Evolutionary conservation across 2,329 filamentous ascomycete genomes (phyloP).

Genomic region (Cadophora malorum): DNA sequence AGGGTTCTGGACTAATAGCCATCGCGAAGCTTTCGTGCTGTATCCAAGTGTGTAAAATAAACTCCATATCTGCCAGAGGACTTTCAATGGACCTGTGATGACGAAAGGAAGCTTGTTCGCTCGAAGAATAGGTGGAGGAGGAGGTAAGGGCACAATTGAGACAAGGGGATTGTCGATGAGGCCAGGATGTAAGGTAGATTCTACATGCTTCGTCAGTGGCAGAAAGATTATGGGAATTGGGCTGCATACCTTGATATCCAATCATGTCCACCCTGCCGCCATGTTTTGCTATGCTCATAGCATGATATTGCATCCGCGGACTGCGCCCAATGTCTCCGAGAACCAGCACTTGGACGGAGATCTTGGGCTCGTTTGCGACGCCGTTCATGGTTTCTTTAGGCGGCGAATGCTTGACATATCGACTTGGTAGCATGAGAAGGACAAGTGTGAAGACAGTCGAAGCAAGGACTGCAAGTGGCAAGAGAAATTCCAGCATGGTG

Average conservation of each 20-base stretch:
- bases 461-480: conserved; percentile 42
- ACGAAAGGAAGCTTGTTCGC: conserved; percentile 78
- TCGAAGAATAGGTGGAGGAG: conserved; percentile 70
- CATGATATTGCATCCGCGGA: conserved; percentile 98
- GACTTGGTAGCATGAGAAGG: conserved; percentile 47
- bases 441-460: conserved; percentile 45
- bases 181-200: conserved; percentile 82
- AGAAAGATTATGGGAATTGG: background rate
- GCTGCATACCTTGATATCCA: conserved; percentile 75
- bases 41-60: conserved; percentile 78
- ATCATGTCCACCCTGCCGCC: conserved; percentile 83
- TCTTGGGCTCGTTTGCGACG: conserved; percentile 46
- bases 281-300: conserved; percentile 85
- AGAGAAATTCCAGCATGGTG: conserved; percentile 42
- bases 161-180: conserved; percentile 73
- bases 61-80: conserved; percentile 78
- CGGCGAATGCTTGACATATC: conserved; percentile 48
- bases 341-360: conserved; percentile 81
- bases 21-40: conserved; percentile 73
- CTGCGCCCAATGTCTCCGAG: conserved; percentile 95
- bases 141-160: conserved; percentile 71
- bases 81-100: conserved; percentile 81
- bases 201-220: conserved; percentile 49
- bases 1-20: conserved; percentile 93
- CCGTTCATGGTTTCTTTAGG: conserved; percentile 37